Evolutionary conservation across 768 basidiomycete species (phyloP), one percentile per base, ranked within the genome.

Genomic region (Nidularia pulvinata): DNA sequence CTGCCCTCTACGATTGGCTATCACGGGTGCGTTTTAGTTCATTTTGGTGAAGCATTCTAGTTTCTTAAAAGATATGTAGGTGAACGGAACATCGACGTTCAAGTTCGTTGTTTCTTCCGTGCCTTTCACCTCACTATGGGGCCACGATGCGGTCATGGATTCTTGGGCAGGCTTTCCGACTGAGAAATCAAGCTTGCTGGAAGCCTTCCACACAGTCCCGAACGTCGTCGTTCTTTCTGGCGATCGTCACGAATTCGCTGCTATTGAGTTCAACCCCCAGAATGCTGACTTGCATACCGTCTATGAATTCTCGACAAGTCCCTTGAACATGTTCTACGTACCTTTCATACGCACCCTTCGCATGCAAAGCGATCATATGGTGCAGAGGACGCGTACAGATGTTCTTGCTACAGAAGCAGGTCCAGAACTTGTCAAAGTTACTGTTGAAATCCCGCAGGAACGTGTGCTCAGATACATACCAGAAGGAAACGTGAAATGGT

Each of bases 211-310:
- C 55, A 75, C 81, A 22, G 83, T 91, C 9, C 86, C 88, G 0
- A 91, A 91, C 59, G 81, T 89, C 46, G 69, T 87, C 61, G 63
- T 91, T 49, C 68, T 91, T 45, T 85, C 83, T 2, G 89, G 89
- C 6, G 90, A 91, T 63, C 77, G 89, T 19, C 90, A 92, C 65
- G 89, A 91, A 68, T 91, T 91, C 60, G 89, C 89, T 1, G 82
- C 81, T 4, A 78, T 90, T 58, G 82, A 86, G 67, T 87, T 83
- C 64, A 75, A 72, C 50, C 61, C 74, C 54, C 56, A 66, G 44
- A 63, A 71, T 55, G 52, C 65, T 50, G 49, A 64, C 43, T 57
- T 67, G 5, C 72, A 83, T 56, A 58, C 71, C 6, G 74, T 89
- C 30, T 67, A 73, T 44, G 90, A 91, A 62, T 76, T 90, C 55